Evolutionary conservation across 257 asterid species (phyloP), one percentile per base, ranked within the genome.

Genomic region (Rubia yunnanensis): DNA sequence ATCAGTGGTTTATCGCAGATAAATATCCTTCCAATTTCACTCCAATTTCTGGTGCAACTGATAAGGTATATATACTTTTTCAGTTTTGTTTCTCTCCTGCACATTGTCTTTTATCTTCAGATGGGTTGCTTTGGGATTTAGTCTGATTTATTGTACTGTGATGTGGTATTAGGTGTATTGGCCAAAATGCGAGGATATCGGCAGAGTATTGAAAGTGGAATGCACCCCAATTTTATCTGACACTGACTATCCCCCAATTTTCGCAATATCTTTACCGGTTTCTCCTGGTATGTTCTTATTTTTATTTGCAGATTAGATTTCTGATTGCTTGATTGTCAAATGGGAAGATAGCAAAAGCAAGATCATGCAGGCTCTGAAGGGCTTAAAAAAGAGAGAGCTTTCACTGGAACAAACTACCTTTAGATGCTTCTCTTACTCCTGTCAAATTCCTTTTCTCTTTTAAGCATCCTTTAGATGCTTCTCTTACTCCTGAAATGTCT

Each of bases 1-100:
- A 82, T 78, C 96, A 89, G 80, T 92, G 99, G 99, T 83, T 84
- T 77, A 75, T 84, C 24, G 97, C 95, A 70, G 92, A 73, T 70
- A 84, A 79, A 60, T 79, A 88, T 79, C 90, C 86, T 69, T 83
- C 95, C 62, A 82, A 86, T 73, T 92, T 92, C 73, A 60, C 67
- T 61, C 79, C 76, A 67, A 83, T 87, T 77, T 77, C 88, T 35
- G 96, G 79, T 27, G 97, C 96, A 68, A 80, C 79, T 34, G 80
- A 75, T 76, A 95, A 87, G 96, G 99, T 89, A 64, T 65, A 61
- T 36, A 61, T 69, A 28, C 69, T 72, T 73, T 58, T n/a, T n/a
- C 38, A 55, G 56, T 71, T 70, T 55, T 65, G 60, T 27, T 38
- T 39, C 36, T 44, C 10, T 74, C 28, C 46, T 20, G 31, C 22